Conservation (phyloP, 371 early-diverging fungal species). For the Rhizopus arrhizus region DNA sequence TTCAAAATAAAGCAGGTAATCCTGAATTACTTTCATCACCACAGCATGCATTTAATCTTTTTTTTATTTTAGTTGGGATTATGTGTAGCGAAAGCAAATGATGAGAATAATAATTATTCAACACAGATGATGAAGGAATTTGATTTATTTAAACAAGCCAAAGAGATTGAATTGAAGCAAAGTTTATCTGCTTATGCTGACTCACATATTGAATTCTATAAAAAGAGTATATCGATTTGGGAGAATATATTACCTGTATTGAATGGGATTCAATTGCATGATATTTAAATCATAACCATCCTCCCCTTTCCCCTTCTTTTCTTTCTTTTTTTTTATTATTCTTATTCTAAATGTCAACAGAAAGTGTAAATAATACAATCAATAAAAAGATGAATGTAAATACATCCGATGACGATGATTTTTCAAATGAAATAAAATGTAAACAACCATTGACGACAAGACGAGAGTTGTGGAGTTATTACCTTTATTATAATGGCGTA, state of each 20-base stretch:
- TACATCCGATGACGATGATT: not conserved
- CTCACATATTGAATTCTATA: conserved; percentile 81
- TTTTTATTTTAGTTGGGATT: conserved; percentile 63
- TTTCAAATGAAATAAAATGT: not conserved
- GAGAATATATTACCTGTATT: conserved; percentile 46
- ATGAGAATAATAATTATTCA: conserved; percentile 74
- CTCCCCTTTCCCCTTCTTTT: conserved; percentile 1
- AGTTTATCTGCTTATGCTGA: conserved; percentile 74
- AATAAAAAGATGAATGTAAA: conserved; percentile 1
- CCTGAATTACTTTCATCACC: not conserved
- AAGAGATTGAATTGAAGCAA: conserved; percentile 78
- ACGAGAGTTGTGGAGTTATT: conserved; percentile 52
- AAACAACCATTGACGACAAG: conserved; percentile 43
- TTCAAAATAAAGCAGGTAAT: conserved; percentile 71
- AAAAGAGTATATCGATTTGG: conserved; percentile 59
- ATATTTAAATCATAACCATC: conserved; percentile 8
- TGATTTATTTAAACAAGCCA: conserved; percentile 76
- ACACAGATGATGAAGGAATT: conserved; percentile 80
- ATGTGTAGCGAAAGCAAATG: conserved; percentile 74
- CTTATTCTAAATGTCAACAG: not conserved
- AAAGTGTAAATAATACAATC: not conserved
- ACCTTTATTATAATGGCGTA: conserved; percentile 57
- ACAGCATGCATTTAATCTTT: not conserved
- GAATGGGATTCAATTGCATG: conserved; percentile 32
- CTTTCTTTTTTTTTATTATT: conserved; percentile 4